phyloP scores from a whole-genome alignment of 2,329 filamentous ascomycete species.

The Neofusicoccum parvum region DNA sequence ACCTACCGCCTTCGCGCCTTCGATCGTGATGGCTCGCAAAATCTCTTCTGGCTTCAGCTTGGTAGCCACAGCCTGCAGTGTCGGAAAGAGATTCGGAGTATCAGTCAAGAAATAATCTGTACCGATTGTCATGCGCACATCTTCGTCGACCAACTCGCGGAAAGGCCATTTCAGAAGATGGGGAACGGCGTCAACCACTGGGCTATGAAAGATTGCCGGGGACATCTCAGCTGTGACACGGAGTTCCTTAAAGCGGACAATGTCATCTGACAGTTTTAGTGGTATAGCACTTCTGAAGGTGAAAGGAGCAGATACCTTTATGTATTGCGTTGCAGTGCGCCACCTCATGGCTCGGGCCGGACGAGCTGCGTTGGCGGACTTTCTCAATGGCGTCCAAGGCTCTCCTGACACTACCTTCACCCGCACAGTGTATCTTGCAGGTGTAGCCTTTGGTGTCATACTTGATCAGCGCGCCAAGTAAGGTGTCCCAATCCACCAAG shows the following conservation, averaged over 20 bases:
- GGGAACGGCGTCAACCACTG: constrained; percentile 21
- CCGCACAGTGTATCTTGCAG: constrained; percentile 39
- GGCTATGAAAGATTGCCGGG: constrained; percentile 32
- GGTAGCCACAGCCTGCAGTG: constrained; percentile 16
- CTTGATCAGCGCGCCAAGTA: constrained; percentile 28
- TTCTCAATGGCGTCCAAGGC: constrained; percentile 35
- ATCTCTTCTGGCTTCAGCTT: background rate
- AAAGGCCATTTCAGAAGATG: constrained; percentile 34
- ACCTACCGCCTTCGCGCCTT: constrained; percentile 33
- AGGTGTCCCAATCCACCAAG: constrained; percentile 25
- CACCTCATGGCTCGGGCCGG: constrained; percentile 37
- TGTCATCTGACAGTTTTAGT: constrained; percentile 27
- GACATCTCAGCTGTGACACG: constrained; percentile 41
- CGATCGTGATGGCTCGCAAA: constrained; percentile 32
- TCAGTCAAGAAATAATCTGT: constrained; percentile 29
- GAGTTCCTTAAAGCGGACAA: constrained; percentile 31
- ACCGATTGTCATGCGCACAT: constrained; percentile 36
- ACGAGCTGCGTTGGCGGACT: constrained; percentile 29
- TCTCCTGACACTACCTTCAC: constrained; percentile 32
- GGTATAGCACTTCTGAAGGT: no score
- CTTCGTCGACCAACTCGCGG: constrained; percentile 29
- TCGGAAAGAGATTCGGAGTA: constrained; percentile 26
- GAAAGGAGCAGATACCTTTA: constrained; percentile 19
- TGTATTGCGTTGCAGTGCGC: constrained; percentile 25
- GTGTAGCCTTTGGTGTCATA: constrained; percentile 37